These are phyloP conservation scores for Aphanomyces astaci DNA, from an alignment of 352 stramenopile species.

Conservation along the genomic window DNA sequence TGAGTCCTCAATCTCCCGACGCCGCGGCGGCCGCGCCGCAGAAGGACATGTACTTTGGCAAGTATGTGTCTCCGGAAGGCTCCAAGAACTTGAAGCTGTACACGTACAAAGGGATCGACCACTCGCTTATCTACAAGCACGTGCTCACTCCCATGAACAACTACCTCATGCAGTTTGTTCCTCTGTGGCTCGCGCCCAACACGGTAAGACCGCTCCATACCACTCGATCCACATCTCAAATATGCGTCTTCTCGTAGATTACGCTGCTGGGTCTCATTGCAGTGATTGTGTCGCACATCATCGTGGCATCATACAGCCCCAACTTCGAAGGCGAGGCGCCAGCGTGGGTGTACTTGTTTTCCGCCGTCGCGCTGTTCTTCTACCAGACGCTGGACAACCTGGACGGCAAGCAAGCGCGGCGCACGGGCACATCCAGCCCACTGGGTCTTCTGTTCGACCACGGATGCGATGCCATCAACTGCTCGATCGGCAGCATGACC, in stretches of 20 bases:
- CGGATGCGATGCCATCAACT: constrained; percentile 75
- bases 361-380: constrained; percentile 49
- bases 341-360: constrained; percentile 57
- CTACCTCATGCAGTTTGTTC: constrained; percentile 60
- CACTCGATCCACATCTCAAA: not conserved
- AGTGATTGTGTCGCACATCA: constrained; percentile 48
- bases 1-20: not conserved
- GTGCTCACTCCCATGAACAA: constrained; percentile 84
- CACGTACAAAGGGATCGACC: constrained; percentile 78
- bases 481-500: constrained; percentile 74
- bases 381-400: constrained; percentile 85
- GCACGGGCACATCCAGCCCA: constrained; percentile 70
- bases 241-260: constrained; percentile 34
- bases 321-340: constrained; percentile 61
- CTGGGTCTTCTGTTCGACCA: constrained; percentile 81
- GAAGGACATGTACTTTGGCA: constrained; percentile 84
- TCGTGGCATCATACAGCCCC: constrained; percentile 66
- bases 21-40: not conserved
- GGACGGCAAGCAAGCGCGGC: constrained; percentile 72
- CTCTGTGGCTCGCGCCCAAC: constrained; percentile 75
- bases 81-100: constrained; percentile 81
- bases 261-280: constrained; percentile 62
- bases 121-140: constrained; percentile 83
- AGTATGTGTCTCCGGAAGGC: constrained; percentile 78
- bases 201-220: too few relatives aligned